Percentiles rank a stretch among this genome's conserved stretches.
Evolutionary conservation across 2,329 filamentous ascomycete genomes (phyloP).

Genomic region (Talaromyces sp.): DNA sequence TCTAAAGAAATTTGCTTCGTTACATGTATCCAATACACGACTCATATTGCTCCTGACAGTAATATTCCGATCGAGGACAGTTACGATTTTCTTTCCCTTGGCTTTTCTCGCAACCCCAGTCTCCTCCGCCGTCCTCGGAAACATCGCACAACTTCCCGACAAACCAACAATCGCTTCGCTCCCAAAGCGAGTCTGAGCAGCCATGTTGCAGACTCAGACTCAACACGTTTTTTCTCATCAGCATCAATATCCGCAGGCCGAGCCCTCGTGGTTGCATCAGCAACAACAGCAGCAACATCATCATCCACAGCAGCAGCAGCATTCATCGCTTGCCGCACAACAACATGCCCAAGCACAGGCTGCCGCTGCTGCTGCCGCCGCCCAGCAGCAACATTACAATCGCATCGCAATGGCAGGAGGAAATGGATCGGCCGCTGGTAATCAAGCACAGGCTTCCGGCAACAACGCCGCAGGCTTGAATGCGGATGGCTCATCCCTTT

Average conservation of each 20-base stretch:
- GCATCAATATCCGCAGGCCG: conserved; percentile 48
- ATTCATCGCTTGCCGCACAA: conserved; percentile 43
- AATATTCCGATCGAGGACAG: conserved; percentile 1
- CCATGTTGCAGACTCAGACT: conserved; percentile 47
- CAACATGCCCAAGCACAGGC: conserved; percentile 54
- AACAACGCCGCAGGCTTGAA: conserved; percentile 44
- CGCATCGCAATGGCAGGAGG: conserved; percentile 65
- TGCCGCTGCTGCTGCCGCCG: conserved; percentile 35
- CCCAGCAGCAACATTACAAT: conserved; percentile 59
- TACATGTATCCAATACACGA: not conserved
- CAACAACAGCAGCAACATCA: conserved; percentile 35
- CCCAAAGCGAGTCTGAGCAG: conserved; percentile 18
- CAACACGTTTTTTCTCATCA: conserved; percentile 60
- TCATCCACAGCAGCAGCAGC: conserved; percentile 40
- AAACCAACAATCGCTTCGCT: conserved; percentile 1
- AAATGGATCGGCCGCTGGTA: conserved; percentile 28
- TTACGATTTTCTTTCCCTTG: not conserved
- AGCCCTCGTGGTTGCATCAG: conserved; percentile 43
- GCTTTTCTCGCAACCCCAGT: not conserved
- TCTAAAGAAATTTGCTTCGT: not conserved
- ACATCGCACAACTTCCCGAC: conserved; percentile 1
- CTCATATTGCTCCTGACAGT: not conserved
- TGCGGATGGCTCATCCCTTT: conserved; percentile 30
- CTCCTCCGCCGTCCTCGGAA: not conserved
- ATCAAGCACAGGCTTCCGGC: conserved; percentile 29